Conservation (phyloP, 2,329 filamentous ascomycete genomes). For the Botryotinia calthae region DNA sequence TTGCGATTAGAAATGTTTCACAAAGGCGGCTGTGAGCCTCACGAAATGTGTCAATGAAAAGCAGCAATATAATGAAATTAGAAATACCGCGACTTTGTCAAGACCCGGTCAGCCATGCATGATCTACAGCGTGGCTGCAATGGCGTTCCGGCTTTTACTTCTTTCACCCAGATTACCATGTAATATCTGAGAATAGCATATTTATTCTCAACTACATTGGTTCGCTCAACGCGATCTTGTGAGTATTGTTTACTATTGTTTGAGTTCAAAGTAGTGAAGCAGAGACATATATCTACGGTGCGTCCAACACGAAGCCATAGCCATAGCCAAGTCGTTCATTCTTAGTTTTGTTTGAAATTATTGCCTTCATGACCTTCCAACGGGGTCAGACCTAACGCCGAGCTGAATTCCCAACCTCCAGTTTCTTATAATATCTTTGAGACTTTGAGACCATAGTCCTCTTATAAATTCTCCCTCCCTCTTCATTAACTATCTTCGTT, state of each 20-base stretch:
- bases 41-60: slow-evolving; percentile 7
- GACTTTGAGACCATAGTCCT: slow-evolving; percentile 5
- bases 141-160: background rate
- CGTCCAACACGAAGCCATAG: slow-evolving; percentile 3
- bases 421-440: background rate
- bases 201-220: background rate
- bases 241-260: background rate
- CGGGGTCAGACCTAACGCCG: slow-evolving; percentile 8
- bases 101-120: slow-evolving; percentile 11
- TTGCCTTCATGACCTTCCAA: background rate
- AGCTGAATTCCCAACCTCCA: slow-evolving; percentile 17
- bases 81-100: background rate
- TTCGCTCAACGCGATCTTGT: background rate
- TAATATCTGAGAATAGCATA: background rate
- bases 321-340: background rate
- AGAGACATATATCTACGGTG: slow-evolving; percentile 7
- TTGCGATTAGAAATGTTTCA: slow-evolving; percentile 11
- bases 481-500: background rate
- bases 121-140: background rate
- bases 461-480: background rate
- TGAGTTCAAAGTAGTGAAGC: background rate
- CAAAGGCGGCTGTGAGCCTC: background rate
- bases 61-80: slow-evolving; percentile 1
- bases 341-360: background rate
- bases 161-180: background rate